These are phyloP conservation scores for Trichoderma simmonsii DNA, from an alignment of 2,329 filamentous ascomycete species.

Conservation along the genomic window DNA sequence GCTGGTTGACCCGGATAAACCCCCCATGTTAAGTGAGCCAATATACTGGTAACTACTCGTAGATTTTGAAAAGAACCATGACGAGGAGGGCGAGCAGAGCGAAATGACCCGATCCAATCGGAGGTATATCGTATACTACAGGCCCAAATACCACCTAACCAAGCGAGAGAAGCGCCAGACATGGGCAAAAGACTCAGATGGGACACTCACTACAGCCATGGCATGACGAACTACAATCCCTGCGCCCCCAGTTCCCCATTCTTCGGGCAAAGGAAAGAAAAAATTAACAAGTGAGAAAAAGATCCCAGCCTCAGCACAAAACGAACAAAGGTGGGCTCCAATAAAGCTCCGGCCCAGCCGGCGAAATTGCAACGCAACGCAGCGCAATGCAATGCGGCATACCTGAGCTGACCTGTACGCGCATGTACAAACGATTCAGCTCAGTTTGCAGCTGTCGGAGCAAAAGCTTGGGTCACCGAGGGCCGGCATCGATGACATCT, in stretches of 20 bases:
- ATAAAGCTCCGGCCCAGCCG: not conserved
- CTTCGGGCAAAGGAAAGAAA: not conserved
- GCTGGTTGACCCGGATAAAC: not conserved
- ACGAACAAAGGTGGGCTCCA: not conserved
- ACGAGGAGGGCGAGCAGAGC: not conserved
- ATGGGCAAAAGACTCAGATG: not conserved
- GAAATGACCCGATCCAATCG: not conserved
- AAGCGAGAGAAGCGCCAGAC: not conserved
- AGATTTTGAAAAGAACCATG: not conserved
- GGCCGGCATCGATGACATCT: not conserved
- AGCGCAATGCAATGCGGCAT: not conserved
- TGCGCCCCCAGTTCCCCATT: not conserved
- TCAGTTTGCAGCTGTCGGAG: not conserved
- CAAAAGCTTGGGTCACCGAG: not conserved
- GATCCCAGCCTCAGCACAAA: not conserved
- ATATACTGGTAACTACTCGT: not conserved
- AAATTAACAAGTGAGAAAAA: not conserved
- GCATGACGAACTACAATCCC: not conserved
- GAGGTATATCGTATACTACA: not conserved
- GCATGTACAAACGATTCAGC: not conserved
- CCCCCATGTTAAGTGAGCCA: not conserved
- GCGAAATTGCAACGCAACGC: not conserved
- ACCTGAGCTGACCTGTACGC: not conserved
- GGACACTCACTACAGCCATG: not conserved
- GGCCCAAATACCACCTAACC: not conserved